A percentile compares a stretch with the other conserved stretches of the same genome.
phyloP scores from a whole-genome alignment of 208 protist genomes.

The Leptomonas pyrrhocoris region DNA sequence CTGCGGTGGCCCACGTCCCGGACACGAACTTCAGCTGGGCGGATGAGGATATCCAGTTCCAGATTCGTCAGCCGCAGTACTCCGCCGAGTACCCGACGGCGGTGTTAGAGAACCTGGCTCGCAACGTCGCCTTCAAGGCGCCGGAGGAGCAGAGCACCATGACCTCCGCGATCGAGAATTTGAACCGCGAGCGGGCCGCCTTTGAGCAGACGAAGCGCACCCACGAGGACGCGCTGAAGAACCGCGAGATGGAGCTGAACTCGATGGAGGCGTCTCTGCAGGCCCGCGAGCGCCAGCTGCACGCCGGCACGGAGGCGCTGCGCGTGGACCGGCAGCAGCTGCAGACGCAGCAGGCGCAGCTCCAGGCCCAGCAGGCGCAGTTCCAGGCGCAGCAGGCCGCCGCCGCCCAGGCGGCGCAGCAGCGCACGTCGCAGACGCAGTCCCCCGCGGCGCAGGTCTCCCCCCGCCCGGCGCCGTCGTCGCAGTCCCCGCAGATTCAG shows the following conservation, averaged over 20 bases:
- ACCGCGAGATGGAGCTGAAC: slow-evolving; percentile 52
- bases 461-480: slow-evolving; percentile 17
- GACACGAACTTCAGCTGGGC: slow-evolving; percentile 79
- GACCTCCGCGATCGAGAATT: slow-evolving; percentile 37
- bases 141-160: slow-evolving; percentile 48
- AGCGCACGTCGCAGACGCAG: slow-evolving; percentile 30
- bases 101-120: slow-evolving; percentile 59
- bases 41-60: slow-evolving; percentile 81
- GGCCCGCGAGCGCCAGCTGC: slow-evolving; percentile 42
- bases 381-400: slow-evolving; percentile 22
- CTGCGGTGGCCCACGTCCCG: slow-evolving; percentile 26
- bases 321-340: slow-evolving; percentile 39
- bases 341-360: slow-evolving; percentile 50
- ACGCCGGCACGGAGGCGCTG: slow-evolving; percentile 43
- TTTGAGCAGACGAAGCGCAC: slow-evolving; percentile 51
- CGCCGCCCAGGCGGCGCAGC: slow-evolving; percentile 14
- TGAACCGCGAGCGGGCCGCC: slow-evolving; percentile 46
- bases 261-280: slow-evolving; percentile 42
- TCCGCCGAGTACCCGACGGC: slow-evolving; percentile 67
- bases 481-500: slow-evolving; percentile 26
- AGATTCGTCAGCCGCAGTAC: slow-evolving; percentile 59
- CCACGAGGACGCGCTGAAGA: slow-evolving; percentile 53
- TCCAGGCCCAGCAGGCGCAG: slow-evolving; percentile 29
- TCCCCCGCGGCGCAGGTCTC: slow-evolving; percentile 32
- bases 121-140: slow-evolving; percentile 62